phyloP scores from a whole-genome alignment of 164 flowering plant species.

The Kalanchoe fedtschenkoi region DNA sequence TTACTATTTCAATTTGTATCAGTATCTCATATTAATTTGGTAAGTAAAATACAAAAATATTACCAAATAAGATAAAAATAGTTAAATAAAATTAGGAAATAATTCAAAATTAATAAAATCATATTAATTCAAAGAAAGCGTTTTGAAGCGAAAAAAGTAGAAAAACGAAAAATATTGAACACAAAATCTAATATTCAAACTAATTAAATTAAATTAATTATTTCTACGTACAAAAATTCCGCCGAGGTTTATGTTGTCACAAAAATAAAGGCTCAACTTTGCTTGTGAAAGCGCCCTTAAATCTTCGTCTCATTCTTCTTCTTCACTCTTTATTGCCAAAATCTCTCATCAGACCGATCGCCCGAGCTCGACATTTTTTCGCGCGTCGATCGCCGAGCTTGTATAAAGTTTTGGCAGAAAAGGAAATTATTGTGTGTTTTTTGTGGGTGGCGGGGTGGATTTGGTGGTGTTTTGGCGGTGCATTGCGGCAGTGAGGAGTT shows the following conservation, averaged over 20 bases:
- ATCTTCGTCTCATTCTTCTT: background rate
- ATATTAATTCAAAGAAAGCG: background rate
- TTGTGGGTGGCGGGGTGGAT: background rate
- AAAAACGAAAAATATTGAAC: background rate
- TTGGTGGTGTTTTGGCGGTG: background rate
- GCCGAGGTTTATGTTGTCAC: background rate
- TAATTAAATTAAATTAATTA: background rate
- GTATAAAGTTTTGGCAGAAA: no score
- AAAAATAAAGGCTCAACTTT: no score
- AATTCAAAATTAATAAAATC: background rate
- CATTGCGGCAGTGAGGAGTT: background rate
- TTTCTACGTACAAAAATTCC: background rate
- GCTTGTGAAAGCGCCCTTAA: conserved; percentile 1
- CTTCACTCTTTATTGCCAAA: background rate
- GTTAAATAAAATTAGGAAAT: background rate
- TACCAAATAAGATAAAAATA: no score
- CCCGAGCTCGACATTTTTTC: background rate
- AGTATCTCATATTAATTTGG: no score
- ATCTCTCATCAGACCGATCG: background rate
- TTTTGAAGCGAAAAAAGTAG: no score
- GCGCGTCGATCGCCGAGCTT: background rate
- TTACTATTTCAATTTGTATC: no score
- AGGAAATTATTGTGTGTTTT: background rate
- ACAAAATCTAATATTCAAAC: background rate
- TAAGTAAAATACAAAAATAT: no score